Conservation (phyloP, 2,329 filamentous ascomycete species). For the Coniochaeta sp. region DNA sequence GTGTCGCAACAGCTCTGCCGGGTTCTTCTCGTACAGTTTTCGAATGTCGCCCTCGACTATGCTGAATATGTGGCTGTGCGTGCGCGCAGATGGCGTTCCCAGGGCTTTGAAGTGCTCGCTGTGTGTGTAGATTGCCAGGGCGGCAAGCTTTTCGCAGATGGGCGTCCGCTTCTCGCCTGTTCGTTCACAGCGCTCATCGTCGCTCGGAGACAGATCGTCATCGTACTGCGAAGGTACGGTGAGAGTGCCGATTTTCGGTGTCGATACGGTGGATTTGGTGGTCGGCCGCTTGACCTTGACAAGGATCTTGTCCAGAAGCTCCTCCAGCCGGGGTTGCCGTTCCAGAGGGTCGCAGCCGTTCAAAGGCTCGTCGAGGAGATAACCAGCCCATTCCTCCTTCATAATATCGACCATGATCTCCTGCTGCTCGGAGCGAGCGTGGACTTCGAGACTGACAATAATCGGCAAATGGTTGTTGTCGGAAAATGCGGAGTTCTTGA, state of each 20-base stretch:
- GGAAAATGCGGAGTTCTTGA: conserved; percentile 69
- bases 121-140: conserved; percentile 77
- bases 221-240: conserved; percentile 32
- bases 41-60: conserved; percentile 76
- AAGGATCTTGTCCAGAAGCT: conserved; percentile 72
- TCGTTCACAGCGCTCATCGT: conserved; percentile 7
- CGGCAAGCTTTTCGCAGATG: conserved; percentile 66
- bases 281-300: conserved; percentile 68
- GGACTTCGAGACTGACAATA: conserved; percentile 89
- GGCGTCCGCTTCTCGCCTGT: conserved; percentile 36
- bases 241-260: conserved; percentile 23
- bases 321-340: conserved; percentile 60
- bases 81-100: conserved; percentile 54
- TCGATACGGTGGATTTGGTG: conserved; percentile 15
- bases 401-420: conserved; percentile 92
- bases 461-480: conserved; percentile 68
- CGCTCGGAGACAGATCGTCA: conserved; percentile 26
- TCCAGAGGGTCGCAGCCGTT: conserved; percentile 44
- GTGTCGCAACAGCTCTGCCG: conserved; percentile 66
- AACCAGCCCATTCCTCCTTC: conserved; percentile 74
- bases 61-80: conserved; percentile 70
- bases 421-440: conserved; percentile 76
- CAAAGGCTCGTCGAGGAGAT: conserved; percentile 57
- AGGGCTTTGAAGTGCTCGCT: conserved; percentile 76
- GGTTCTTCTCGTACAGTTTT: conserved; percentile 50